A percentile compares a stretch with the other conserved stretches of the same genome.
Evolutionary conservation across 2,329 filamentous ascomycete genomes (phyloP).

Genomic region (Phaeophleospora eucalypticola): DNA sequence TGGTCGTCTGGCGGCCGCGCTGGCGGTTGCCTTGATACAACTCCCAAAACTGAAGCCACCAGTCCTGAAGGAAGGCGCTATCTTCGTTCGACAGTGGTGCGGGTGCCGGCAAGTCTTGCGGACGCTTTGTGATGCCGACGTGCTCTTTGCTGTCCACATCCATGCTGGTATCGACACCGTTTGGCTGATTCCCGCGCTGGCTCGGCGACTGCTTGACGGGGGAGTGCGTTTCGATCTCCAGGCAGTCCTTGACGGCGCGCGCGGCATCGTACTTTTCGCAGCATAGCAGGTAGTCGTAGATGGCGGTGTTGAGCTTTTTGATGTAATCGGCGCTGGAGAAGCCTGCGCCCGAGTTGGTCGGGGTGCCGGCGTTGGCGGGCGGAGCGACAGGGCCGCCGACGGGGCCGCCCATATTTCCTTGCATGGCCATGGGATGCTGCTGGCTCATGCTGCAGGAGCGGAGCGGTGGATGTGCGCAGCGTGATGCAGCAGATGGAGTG

Average conservation of each 20-base stretch:
- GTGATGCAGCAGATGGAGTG: not conserved
- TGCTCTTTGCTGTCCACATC: slow-evolving; percentile 75
- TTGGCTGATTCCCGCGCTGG: slow-evolving; percentile 55
- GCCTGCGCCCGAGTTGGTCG: slow-evolving; percentile 21
- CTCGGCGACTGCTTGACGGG: slow-evolving; percentile 61
- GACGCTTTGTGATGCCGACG: slow-evolving; percentile 65
- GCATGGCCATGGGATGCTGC: slow-evolving; percentile 62
- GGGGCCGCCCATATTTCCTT: slow-evolving; percentile 49
- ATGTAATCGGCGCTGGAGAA: slow-evolving; percentile 49
- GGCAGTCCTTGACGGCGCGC: slow-evolving; percentile 59
- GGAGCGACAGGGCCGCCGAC: slow-evolving; percentile 55
- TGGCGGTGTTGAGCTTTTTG: slow-evolving; percentile 70
- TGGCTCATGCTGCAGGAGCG: slow-evolving; percentile 47
- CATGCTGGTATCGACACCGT: slow-evolving; percentile 58
- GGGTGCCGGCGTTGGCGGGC: slow-evolving; percentile 27
- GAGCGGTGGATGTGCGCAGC: not conserved
- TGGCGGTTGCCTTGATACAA: slow-evolving; percentile 79
- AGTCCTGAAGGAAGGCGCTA: slow-evolving; percentile 88
- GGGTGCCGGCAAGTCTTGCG: slow-evolving; percentile 74
- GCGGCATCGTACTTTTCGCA: slow-evolving; percentile 82
- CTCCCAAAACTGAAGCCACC: slow-evolving; percentile 98
- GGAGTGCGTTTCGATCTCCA: slow-evolving; percentile 40
- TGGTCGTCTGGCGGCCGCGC: slow-evolving; percentile 50
- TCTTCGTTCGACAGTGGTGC: slow-evolving; percentile 63
- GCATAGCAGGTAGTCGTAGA: slow-evolving; percentile 87